Evolutionary conservation across 2,329 filamentous ascomycete species (phyloP), one percentile per base, ranked within the genome.

Genomic region (Colletotrichum coccodes): DNA sequence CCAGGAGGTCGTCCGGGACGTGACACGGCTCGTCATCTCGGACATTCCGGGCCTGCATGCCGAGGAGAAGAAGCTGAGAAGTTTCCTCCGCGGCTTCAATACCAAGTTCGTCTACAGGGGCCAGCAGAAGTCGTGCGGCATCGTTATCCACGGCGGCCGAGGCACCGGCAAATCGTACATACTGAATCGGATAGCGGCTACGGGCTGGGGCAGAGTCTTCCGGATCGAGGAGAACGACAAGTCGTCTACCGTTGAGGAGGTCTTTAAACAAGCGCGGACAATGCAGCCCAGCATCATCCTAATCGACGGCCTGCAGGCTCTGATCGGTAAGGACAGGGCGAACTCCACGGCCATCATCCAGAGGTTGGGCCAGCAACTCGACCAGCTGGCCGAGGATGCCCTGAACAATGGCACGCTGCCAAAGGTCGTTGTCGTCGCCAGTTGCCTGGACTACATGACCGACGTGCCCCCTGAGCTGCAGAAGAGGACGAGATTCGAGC

Each of bases 101-200:
- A 76, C 78, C 1, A 75, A 74, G 1, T 78, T 78, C 42, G 73
- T 74, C 66, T 57, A 75, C 49, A 68, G 75, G 63, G 66, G 74
- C 64, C 74, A 81, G 71, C 72, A 75, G 34, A 78, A 75, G 72
- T 81, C 87, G 1, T 85, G 87, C 60, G 90, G 89, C 0, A 86
- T 96, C 40, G 85, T 96, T 28, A 84, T 98, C 5, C 91, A 97
- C 76, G 95, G 95, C 16, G 91, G 93, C 21, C 89, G 89, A 70
- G 95, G 95, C 12, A 97, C 93, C 0, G 95, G 95, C 28, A 98
- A 98, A 81, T 92, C 90, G 0, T 86, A 92, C 71, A 83, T 98
- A 0, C 82, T 98, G 1, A 79, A 91, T 18, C 87, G 88, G 36
- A 84, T 98, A 23, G 87, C 90, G 9, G 85, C 84, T 7, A 88